Conservation (phyloP, 306 rosid genomes). For the Glycine soja region DNA sequence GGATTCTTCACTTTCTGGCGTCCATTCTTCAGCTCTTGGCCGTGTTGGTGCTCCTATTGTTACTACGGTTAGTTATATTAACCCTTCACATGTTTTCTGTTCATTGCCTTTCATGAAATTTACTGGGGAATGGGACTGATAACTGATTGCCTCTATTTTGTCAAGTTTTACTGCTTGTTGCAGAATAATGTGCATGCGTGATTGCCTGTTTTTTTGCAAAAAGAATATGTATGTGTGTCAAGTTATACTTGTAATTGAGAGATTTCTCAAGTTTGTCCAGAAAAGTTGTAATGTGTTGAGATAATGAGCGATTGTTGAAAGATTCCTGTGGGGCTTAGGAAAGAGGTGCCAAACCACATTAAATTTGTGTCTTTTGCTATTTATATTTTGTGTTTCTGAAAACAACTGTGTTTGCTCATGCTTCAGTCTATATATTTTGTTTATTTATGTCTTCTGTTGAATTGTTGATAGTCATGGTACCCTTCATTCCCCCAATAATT, state of each 20-base stretch:
- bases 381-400: background rate
- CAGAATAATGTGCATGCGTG: too few species aligned
- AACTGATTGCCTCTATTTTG: conserved; percentile 29
- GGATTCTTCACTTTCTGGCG: conserved; percentile 67
- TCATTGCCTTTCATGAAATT: conserved; percentile 20
- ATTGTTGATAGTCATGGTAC: conserved; percentile 18
- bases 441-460: conserved; percentile 19
- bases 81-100: conserved; percentile 22
- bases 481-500: conserved; percentile 18
- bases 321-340: too few species aligned
- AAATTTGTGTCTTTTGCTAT: too few species aligned
- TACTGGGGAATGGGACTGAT: conserved; percentile 16
- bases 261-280: too few species aligned
- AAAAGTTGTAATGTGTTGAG: too few species aligned
- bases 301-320: too few species aligned
- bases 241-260: too few species aligned
- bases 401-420: conserved; percentile 11
- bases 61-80: conserved; percentile 70
- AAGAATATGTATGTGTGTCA: too few species aligned
- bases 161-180: conserved; percentile 4
- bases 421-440: conserved; percentile 18
- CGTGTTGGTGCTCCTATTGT: conserved; percentile 86
- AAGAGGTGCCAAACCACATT: too few species aligned
- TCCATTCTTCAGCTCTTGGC: conserved; percentile 73
- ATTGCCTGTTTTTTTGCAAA: too few species aligned